phyloP scores from a whole-genome alignment of 768 basidiomycete species.

The Hirschioporus abietinus region DNA sequence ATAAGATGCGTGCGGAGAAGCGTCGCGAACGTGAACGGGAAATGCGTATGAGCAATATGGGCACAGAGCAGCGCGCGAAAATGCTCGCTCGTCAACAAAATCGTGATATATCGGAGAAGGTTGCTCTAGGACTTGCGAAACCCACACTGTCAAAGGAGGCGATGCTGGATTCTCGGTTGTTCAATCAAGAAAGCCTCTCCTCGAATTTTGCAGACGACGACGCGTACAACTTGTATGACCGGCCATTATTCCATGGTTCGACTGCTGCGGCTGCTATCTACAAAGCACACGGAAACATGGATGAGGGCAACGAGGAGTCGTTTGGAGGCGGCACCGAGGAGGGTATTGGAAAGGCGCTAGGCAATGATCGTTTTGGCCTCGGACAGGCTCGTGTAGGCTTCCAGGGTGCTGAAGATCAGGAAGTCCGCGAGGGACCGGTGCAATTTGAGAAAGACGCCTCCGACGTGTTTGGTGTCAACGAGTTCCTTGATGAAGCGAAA shows the following conservation, averaged over 20 bases:
- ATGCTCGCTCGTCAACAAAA: conserved; percentile 94
- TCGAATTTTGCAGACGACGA: conserved; percentile 87
- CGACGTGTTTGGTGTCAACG: conserved; percentile 96
- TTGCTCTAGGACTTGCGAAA: conserved; percentile 95
- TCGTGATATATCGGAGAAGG: conserved; percentile 98
- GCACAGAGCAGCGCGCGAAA: conserved; percentile 92
- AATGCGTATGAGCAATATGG: conserved; percentile 99
- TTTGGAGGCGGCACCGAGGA: conserved; percentile 96
- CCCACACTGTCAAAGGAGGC: conserved; percentile 94
- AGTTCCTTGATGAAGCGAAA: conserved; percentile 97
- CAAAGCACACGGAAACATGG: conserved; percentile 85
- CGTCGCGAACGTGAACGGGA: conserved; percentile 92
- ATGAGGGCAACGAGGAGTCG: conserved; percentile 82
- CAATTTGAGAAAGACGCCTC: conserved; percentile 97
- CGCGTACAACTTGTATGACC: conserved; percentile 91
- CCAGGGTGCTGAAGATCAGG: conserved; percentile 84
- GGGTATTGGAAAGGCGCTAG: conserved; percentile 84
- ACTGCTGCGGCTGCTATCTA: conserved; percentile 99
- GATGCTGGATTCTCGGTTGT: conserved; percentile 94
- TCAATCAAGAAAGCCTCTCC: conserved; percentile 90
- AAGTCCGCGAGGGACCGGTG: conserved; percentile 87
- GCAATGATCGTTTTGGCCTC: conserved; percentile 90
- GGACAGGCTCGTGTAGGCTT: conserved; percentile 84
- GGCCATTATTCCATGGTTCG: conserved; percentile 93
- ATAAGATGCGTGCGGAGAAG: conserved; percentile 89